Evolutionary conservation across 257 asterid genomes (phyloP), one percentile per base, ranked within the genome.

Genomic region (Henckelia pumila): DNA sequence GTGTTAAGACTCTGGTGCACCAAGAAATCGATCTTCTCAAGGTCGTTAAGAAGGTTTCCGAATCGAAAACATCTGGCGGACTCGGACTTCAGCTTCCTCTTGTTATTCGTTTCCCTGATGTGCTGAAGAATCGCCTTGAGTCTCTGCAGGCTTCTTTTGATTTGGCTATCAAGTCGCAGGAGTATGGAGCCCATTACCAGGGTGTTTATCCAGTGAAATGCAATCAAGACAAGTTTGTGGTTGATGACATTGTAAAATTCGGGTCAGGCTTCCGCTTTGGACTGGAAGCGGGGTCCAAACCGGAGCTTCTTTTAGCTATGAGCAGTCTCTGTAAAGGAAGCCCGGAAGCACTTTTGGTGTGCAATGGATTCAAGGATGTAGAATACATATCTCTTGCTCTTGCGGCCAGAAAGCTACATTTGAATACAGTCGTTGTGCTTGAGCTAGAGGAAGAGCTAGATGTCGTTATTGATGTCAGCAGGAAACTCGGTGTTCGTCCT

Each of bases 181-280:
- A 79, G 7, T 85, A 82, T 60, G 83, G 26, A 8, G 69, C 85
- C 33, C 86, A 82, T 68, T 85, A 82, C 71, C 91, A 82, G 71
- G 91, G 91, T 7, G 85, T 80, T 30, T 85, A 80, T 63, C 91
- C 91, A 8, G 88, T 82, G 64, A 85, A 85, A 71, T 85, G 91
- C 80, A 82, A 85, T 35, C 88, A 85, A 63, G 88, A 82, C 53
- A 59, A 84, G 33, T 85, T 66, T 59, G 83, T 85, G 21, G 88
- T 85, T 20, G 88, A 85, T 10, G 91, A 85, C 49, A 78, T 85
- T 13, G 91, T 85, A 40, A 79, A 75, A 66, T 82, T 85, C 13
- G 91, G 91, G 30, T 57, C 84, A 6, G 59, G 64, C 5, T 84
- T 77, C 65, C 71, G 87, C 28, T 84, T 84, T 32, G 91, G 91